Percentiles rank a stretch among this genome's conserved stretches.
These are phyloP conservation scores for Rhodomyrtus psidioides DNA, from an alignment of 441 rosid genomes.

Conservation along the genomic window DNA sequence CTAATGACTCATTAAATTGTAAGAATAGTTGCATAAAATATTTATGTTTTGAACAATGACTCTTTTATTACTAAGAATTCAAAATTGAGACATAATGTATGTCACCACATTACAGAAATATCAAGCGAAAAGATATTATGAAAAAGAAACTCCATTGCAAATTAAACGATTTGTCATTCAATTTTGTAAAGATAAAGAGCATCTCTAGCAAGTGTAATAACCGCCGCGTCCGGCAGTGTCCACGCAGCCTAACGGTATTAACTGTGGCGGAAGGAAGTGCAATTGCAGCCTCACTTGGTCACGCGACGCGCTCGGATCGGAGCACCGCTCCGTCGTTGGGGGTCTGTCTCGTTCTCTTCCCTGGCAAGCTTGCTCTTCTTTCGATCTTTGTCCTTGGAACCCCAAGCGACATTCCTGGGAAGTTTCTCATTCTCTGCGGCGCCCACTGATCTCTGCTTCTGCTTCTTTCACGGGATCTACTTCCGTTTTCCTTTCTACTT, in stretches of 20 bases:
- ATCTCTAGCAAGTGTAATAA: not conserved
- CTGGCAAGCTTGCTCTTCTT: not conserved
- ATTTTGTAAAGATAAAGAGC: no score
- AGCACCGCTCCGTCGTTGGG: not conserved
- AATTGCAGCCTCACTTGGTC: not conserved
- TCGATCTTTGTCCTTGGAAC: not conserved
- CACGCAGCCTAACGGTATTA: not conserved
- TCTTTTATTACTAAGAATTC: no score
- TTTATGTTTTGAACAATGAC: no score
- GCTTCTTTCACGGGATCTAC: not conserved
- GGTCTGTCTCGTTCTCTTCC: not conserved
- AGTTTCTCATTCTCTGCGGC: not conserved
- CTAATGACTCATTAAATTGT: no score
- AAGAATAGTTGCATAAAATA: no score
- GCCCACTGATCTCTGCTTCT: not conserved
- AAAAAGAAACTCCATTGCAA: no score
- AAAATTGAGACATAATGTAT: no score
- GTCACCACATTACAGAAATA: no score
- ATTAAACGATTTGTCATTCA: no score
- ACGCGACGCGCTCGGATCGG: not conserved
- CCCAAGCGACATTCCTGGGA: not conserved
- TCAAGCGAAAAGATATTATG: no score
- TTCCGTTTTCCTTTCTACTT: not conserved
- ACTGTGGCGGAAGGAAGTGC: not conserved
- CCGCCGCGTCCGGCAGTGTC: not conserved